Evolutionary conservation across 2,329 filamentous ascomycete species (phyloP).

Genomic region (Mariannaea sp.): DNA sequence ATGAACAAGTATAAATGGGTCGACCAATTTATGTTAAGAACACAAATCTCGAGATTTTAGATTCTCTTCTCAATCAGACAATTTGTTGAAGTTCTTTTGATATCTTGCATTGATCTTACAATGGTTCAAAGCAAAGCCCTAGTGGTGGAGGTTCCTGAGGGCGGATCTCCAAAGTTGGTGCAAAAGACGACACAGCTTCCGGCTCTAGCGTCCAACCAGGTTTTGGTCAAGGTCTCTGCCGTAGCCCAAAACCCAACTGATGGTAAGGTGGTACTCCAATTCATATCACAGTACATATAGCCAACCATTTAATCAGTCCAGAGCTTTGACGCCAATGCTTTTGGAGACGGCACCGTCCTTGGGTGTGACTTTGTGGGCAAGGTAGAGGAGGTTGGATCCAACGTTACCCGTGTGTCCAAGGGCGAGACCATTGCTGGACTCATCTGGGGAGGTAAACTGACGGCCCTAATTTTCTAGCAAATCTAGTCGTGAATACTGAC

Average conservation of each 20-base stretch:
- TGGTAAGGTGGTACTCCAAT: slow-evolving; percentile 4
- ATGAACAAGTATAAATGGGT: too few relatives aligned
- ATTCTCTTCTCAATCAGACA: too few relatives aligned
- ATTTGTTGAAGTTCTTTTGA: too few relatives aligned
- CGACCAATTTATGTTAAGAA: too few relatives aligned
- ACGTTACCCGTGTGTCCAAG: slow-evolving; percentile 24
- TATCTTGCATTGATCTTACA: too few relatives aligned
- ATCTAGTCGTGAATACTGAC: neutral
- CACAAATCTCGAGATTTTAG: too few relatives aligned
- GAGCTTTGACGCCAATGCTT: slow-evolving; percentile 43
- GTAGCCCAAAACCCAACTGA: slow-evolving; percentile 39
- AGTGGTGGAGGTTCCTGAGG: slow-evolving; percentile 25
- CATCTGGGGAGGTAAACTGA: slow-evolving; percentile 38
- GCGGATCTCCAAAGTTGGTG: slow-evolving; percentile 21
- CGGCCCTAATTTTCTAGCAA: neutral
- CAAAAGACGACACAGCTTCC: slow-evolving; percentile 23
- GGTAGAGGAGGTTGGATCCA: slow-evolving; percentile 41
- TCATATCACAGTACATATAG: neutral
- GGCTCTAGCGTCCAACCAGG: slow-evolving; percentile 26
- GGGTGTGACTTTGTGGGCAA: slow-evolving; percentile 46
- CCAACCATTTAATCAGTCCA: slow-evolving; percentile 33
- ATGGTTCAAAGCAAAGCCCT: slow-evolving; percentile 24
- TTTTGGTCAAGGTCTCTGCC: slow-evolving; percentile 31
- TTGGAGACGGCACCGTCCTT: slow-evolving; percentile 44
- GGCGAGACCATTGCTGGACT: slow-evolving; percentile 35